Evolutionary conservation across 2,329 filamentous ascomycete genomes (phyloP), one percentile per base, ranked within the genome.

Genomic region (Pseudocercospora fuligena): DNA sequence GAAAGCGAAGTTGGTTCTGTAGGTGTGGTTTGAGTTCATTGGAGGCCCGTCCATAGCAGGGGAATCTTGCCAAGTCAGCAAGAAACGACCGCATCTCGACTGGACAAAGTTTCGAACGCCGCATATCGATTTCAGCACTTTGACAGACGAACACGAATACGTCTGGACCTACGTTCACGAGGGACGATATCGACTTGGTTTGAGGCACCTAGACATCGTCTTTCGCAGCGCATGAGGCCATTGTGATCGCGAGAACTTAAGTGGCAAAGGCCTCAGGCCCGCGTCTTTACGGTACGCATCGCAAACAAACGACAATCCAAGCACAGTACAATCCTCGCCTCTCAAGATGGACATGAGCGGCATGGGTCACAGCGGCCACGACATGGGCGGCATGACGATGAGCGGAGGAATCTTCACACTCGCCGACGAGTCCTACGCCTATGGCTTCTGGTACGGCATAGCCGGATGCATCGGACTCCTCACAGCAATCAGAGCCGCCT

Each of bases 361-460:
- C 6, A 69, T 66, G 65, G 62, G 49, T 49, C 58, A 72, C 63
- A 61, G 69, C 65, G 57, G 64, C 59, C 66, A 71, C 63, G 69
- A 66, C 60, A 73, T 73, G 71, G 62, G 63, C 40, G 70, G 72
- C 33, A 76, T 76, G 75, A 71, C 67, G 60, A 75, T 75, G 74
- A 74, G 70, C 61, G 67, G 65, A 8, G 71, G 72, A 36, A 63
- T 73, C 47, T 75, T 76, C 63, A 74, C 69, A 0, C 62, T 66
- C 1, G 59, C 56, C 2, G 75, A 77, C 64, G 63, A 73, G 56
- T 53, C 58, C 3, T 71, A 73, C 40, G 75, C 72, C n/a, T 72
- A 61, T 33, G 69, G 65, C 49, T 76, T 70, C 58, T 77, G 75
- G 75, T 76, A 76, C 57, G 72, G 65, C 33, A 69, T 76, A 8